Conservation (phyloP, 768 basidiomycete species). For the Crucibulum laeve region DNA sequence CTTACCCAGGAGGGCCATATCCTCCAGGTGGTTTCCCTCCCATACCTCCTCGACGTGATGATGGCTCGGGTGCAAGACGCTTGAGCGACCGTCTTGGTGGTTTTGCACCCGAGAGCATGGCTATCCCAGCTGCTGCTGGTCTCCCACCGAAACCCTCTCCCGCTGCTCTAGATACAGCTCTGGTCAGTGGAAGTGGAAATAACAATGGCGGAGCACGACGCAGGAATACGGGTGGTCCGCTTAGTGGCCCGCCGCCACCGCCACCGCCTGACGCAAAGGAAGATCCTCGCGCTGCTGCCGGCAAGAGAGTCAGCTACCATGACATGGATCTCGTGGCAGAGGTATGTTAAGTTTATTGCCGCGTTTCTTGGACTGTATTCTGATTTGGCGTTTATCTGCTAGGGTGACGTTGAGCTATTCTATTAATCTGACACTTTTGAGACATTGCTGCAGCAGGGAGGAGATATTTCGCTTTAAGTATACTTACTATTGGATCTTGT, state of each 20-base stretch:
- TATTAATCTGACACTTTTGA: slow-evolving; percentile 29
- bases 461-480: no score
- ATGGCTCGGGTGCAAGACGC: slow-evolving; percentile 53
- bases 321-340: slow-evolving; percentile 94
- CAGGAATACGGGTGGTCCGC: slow-evolving; percentile 27
- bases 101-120: slow-evolving; percentile 45
- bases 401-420: slow-evolving; percentile 62
- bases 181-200: slow-evolving; percentile 40
- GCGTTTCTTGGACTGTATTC: slow-evolving; percentile 5
- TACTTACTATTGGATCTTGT: no score
- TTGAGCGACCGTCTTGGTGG: slow-evolving; percentile 82
- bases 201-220: slow-evolving; percentile 33
- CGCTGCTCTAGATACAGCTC: slow-evolving; percentile 45
- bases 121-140: slow-evolving; percentile 63
- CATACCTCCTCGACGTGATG: slow-evolving; percentile 49
- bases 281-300: slow-evolving; percentile 87
- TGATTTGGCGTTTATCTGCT: slow-evolving; percentile 11
- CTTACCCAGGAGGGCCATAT: slow-evolving; percentile 37
- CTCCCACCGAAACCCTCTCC: slow-evolving; percentile 75
- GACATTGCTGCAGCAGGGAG: no score
- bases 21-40: slow-evolving; percentile 29
- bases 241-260: slow-evolving; percentile 60
- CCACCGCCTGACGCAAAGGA: slow-evolving; percentile 88
- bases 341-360: slow-evolving; percentile 28
- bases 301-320: slow-evolving; percentile 88